A percentile compares a stretch with the other conserved stretches of the same genome.
Conservation (phyloP, 2,329 filamentous ascomycete genomes). For the Botrytis elliptica region DNA sequence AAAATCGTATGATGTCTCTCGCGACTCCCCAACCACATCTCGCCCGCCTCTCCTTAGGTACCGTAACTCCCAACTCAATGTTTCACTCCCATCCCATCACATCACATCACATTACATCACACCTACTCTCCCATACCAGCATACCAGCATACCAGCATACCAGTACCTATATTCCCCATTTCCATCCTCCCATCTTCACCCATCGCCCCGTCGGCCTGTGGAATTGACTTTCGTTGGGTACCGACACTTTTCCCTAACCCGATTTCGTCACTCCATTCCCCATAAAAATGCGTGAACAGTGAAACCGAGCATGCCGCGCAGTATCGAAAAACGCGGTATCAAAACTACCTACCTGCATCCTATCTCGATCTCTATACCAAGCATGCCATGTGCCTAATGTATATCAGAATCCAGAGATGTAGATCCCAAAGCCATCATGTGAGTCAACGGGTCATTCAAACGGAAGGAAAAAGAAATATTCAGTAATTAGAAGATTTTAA, state of each 20-base stretch:
- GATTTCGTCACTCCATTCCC: not conserved
- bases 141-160: no score
- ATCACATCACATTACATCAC: not conserved
- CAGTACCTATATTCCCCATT: not conserved
- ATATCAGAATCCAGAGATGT: not conserved
- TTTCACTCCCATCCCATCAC: not conserved
- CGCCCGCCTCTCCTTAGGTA: not conserved
- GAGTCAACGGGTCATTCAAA: not conserved
- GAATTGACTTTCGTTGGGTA: not conserved
- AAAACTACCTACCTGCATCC: not conserved
- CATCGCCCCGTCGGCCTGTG: not conserved
- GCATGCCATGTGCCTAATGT: not conserved
- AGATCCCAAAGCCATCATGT: not conserved
- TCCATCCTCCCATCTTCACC: not conserved
- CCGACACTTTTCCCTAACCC: not conserved
- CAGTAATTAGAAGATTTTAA: not conserved
- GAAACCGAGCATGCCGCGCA: not conserved
- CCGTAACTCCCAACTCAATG: not conserved
- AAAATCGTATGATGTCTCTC: not conserved
- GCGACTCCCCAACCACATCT: not conserved
- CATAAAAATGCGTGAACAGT: not conserved
- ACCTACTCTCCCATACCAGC: not conserved
- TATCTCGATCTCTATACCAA: not conserved
- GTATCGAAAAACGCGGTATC: not conserved
- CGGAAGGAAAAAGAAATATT: not conserved